Conservation (phyloP, 2,329 filamentous ascomycete genomes). For the Phialocephala sp. region DNA sequence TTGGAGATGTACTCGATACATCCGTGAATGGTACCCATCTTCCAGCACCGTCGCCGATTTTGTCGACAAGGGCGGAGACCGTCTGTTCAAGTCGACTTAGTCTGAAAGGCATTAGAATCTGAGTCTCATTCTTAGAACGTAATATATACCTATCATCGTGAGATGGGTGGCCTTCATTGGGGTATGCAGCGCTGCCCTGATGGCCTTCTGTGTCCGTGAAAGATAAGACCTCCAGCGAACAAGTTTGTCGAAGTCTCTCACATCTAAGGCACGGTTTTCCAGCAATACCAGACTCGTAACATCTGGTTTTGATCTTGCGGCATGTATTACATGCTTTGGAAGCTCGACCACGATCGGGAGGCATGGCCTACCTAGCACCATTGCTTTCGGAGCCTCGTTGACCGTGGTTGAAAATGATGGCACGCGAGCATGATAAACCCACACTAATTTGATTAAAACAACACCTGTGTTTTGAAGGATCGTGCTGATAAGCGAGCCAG, state of each 20-base stretch:
- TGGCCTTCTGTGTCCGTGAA: not conserved
- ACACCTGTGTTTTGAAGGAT: not conserved
- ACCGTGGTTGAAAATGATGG: not conserved
- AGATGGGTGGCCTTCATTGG: not conserved
- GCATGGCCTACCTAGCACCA: constrained; percentile 12
- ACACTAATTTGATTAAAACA: not conserved
- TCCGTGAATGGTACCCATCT: constrained; percentile 8
- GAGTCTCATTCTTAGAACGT: not conserved
- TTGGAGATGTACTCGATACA: constrained; percentile 10
- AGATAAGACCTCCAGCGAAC: constrained; percentile 41
- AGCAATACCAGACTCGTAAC: constrained; percentile 44
- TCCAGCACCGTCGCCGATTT: constrained; percentile 17
- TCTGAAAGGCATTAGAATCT: constrained; percentile 11
- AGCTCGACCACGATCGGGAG: constrained; percentile 25
- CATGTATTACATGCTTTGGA: constrained; percentile 46
- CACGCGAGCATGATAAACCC: not conserved
- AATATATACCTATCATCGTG: constrained; percentile 6
- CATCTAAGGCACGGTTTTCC: constrained; percentile 47
- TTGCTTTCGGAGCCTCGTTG: not conserved
- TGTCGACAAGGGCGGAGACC: constrained; percentile 21
- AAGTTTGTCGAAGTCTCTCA: constrained; percentile 44
- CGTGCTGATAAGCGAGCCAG: not conserved
- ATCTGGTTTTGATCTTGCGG: constrained; percentile 50
- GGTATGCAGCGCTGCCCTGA: not conserved
- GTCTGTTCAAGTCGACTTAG: constrained; percentile 27